These are phyloP conservation scores for Suillus ampliporus DNA, from an alignment of 768 basidiomycete genomes.

Conservation along the genomic window DNA sequence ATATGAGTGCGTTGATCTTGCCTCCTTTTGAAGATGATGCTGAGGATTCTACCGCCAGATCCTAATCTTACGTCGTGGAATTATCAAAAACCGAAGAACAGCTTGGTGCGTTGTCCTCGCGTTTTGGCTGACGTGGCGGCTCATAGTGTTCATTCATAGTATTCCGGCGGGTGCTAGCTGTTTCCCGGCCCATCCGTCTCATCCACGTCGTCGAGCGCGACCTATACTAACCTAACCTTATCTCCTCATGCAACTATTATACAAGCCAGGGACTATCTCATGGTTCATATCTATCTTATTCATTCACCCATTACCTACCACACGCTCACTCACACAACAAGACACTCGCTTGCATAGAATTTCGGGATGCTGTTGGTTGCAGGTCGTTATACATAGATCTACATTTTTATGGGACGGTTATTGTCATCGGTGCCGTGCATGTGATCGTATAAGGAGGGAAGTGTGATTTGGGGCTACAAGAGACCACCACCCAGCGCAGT, in stretches of 20 bases:
- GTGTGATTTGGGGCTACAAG: not conserved
- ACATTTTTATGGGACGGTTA: not conserved
- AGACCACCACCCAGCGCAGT: no score
- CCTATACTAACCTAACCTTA: slow-evolving; percentile 2
- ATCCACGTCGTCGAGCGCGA: not conserved
- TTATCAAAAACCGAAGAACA: slow-evolving; percentile 48
- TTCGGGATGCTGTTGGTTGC: not conserved
- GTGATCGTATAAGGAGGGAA: no score
- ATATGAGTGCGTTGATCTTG: slow-evolving; percentile 52
- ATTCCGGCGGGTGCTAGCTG: slow-evolving; percentile 13
- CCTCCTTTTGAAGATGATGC: not conserved
- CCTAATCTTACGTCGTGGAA: slow-evolving; percentile 50
- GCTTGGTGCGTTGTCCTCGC: slow-evolving; percentile 17
- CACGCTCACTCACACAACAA: not conserved
- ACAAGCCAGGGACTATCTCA: slow-evolving; percentile 7
- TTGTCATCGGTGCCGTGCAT: not conserved
- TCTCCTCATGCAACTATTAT: slow-evolving; percentile 3
- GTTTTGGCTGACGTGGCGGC: not conserved
- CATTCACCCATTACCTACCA: slow-evolving; percentile 4
- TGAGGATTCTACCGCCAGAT: slow-evolving; percentile 34
- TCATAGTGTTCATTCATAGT: not conserved
- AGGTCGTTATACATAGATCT: not conserved
- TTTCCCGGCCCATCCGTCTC: not conserved
- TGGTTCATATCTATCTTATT: not conserved
- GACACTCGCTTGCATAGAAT: slow-evolving; percentile 7